Evolutionary conservation across 2,329 filamentous ascomycete species (phyloP).

Genomic region (Cladosporium sp.): DNA sequence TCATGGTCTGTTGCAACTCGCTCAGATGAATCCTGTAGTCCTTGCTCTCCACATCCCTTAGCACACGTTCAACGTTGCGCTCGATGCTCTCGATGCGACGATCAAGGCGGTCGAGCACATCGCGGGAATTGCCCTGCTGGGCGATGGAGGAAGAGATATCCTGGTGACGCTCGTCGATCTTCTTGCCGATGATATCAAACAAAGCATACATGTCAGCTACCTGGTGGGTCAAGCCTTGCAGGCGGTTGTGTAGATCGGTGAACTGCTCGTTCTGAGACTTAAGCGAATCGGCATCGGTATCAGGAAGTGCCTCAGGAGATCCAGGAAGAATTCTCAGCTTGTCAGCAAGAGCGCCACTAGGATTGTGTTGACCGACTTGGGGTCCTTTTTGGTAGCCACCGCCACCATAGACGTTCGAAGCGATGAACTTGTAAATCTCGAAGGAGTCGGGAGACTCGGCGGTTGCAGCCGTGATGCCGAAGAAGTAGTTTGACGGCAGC

Average conservation of each 20-base stretch:
- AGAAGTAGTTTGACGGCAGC: conserved; percentile 73
- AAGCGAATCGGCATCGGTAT: conserved; percentile 33
- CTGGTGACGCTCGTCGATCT: conserved; percentile 54
- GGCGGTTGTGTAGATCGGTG: conserved; percentile 75
- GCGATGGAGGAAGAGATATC: not conserved
- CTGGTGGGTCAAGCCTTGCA: conserved; percentile 70
- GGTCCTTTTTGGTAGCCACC: conserved; percentile 20
- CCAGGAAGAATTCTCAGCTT: conserved; percentile 30
- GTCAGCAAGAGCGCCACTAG: conserved; percentile 25
- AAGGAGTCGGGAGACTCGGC: conserved; percentile 92
- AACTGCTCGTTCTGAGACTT: conserved; percentile 60
- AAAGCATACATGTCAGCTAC: conserved; percentile 59
- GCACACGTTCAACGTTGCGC: conserved; percentile 45
- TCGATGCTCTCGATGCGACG: conserved; percentile 52
- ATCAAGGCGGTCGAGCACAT: conserved; percentile 24
- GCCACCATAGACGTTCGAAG: conserved; percentile 42
- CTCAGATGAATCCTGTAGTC: conserved; percentile 54
- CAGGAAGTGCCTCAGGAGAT: conserved; percentile 39
- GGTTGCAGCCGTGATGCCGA: conserved; percentile 83
- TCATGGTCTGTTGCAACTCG: conserved; percentile 51
- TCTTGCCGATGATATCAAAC: conserved; percentile 48
- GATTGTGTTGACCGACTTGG: conserved; percentile 27
- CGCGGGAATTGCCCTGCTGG: conserved; percentile 10
- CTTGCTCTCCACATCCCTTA: conserved; percentile 52
- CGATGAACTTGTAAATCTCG: conserved; percentile 82